Conservation (phyloP, 805 yeast genomes). For the Metschnikowia colocasiae region DNA sequence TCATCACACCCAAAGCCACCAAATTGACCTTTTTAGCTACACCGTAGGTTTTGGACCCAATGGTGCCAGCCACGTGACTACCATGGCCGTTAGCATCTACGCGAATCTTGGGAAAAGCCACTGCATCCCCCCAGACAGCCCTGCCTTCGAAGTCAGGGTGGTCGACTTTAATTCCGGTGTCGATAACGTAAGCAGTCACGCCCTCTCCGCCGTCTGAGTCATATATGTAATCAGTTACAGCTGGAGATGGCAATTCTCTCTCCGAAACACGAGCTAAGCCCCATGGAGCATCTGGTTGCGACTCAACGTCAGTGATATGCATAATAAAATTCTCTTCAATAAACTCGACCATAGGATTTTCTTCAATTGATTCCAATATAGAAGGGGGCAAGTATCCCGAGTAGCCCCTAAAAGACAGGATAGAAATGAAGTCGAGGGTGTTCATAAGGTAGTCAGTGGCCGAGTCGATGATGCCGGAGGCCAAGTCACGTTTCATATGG, state of each 20-base stretch:
- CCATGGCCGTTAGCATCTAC: slow-evolving; percentile 92
- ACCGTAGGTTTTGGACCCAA: slow-evolving; percentile 76
- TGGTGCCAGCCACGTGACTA: slow-evolving; percentile 96
- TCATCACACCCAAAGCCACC: slow-evolving; percentile 80
- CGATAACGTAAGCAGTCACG: slow-evolving; percentile 83
- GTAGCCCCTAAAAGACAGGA: slow-evolving; percentile 19
- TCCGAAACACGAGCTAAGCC: slow-evolving; percentile 89
- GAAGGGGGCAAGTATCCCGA: slow-evolving; percentile 20
- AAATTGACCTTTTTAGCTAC: slow-evolving; percentile 77
- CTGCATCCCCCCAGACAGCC: slow-evolving; percentile 80
- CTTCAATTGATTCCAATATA: slow-evolving; percentile 15
- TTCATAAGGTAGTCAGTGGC: slow-evolving; percentile 7
- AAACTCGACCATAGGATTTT: slow-evolving; percentile 19
- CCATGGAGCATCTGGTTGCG: slow-evolving; percentile 91
- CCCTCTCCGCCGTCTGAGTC: slow-evolving; percentile 76
- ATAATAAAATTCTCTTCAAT: slow-evolving; percentile 24
- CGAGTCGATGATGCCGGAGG: slow-evolving; percentile 14
- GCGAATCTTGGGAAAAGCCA: slow-evolving; percentile 59
- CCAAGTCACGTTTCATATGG: slow-evolving; percentile 22
- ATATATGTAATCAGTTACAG: slow-evolving; percentile 45
- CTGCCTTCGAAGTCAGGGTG: slow-evolving; percentile 82
- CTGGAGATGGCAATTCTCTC: slow-evolving; percentile 47
- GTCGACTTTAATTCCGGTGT: slow-evolving; percentile 76
- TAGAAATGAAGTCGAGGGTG: slow-evolving; percentile 10
- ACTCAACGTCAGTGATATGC: slow-evolving; percentile 43